Evolutionary conservation across 768 basidiomycete species (phyloP), one percentile per base, ranked within the genome.

Genomic region (Tylopilus balloui): DNA sequence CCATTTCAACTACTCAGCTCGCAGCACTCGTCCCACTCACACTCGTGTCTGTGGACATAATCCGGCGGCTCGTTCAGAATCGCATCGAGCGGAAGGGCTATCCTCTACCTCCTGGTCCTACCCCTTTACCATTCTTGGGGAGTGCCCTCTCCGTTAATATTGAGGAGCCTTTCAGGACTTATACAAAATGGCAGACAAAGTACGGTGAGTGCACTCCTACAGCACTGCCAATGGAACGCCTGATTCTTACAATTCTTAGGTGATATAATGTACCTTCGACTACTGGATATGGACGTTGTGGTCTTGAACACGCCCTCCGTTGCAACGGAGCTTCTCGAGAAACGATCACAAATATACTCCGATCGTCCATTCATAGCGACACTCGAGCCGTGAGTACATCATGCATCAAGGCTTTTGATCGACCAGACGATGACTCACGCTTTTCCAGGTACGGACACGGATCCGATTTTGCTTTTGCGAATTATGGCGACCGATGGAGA

Each of bases 321-420:
- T 13, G 72, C 69, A 2, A 52, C 64, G 19, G 78, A 78, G 34
- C 67, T 82, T 3, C 64, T 82, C 29, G 76, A 78, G 39, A 66
- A 68, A 40, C 71, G 76, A 10, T 73, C 76, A 2, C 60, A 62
- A 11, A 70, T 75, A 27, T 79, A 80, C 53, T 78, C 78, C 9
- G 73, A 77, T 61, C 74, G 81, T 6, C 80, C 81, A 1, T 44
- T 42, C 39, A 46, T 65, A 34, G 56, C 59, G 0, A 55, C 52
- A 21, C n/a, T 53, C 14, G 19, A 14, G 13, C 38, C 46, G 46
- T 47, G 29, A 40, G 46, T 32, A 10, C n/a, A 29, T 43, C 15
- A 15, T 11, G 29, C 25, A 19, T 6, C 12, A 17, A 20, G 27
- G 31, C n/a, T n/a, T n/a, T n/a, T n/a, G 3, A 21, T 50, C 0